Percentiles rank a stretch among this genome's conserved stretches.
These are phyloP conservation scores for Trichosporon faecale DNA, from an alignment of 1,284 basidiomycete genomes.

Conservation along the genomic window DNA sequence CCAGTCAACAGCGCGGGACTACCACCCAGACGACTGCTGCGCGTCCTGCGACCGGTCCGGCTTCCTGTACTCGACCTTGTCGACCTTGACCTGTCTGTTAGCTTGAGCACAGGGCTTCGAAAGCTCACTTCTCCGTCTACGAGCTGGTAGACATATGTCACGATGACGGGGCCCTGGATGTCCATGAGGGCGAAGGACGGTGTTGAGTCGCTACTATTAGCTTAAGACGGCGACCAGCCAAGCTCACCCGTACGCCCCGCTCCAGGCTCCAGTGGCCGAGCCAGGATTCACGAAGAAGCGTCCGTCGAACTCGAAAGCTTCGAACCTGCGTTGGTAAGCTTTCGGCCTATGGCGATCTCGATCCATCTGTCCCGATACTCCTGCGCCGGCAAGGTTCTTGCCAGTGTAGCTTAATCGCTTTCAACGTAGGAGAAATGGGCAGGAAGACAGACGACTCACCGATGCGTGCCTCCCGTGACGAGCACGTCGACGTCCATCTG, in stretches of 20 bases:
- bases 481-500: constrained; percentile 98
- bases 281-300: constrained; percentile 97
- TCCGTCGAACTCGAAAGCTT: constrained; percentile 85
- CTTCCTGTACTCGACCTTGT: constrained; percentile 55
- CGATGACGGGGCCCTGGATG: constrained; percentile 88
- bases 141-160: constrained; percentile 92
- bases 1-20: background rate
- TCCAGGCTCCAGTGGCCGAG: constrained; percentile 92
- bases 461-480: constrained; percentile 89
- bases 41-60: constrained; percentile 43
- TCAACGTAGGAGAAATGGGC: too few relatives aligned
- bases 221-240: background rate
- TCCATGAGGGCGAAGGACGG: constrained; percentile 92
- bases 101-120: background rate
- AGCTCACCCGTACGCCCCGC: constrained; percentile 67
- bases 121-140: constrained; percentile 78
- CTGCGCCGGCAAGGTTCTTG: too few relatives aligned
- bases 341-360: background rate
- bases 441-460: constrained; percentile 57
- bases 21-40: background rate
- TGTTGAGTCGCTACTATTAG: constrained; percentile 58
- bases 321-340: constrained; percentile 62
- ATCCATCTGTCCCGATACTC: background rate
- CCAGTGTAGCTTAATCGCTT: too few relatives aligned
- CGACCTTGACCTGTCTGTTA: constrained; percentile 53